phyloP scores from a whole-genome alignment of 106 monocot genomes.

The Narthecium ossifragum region DNA sequence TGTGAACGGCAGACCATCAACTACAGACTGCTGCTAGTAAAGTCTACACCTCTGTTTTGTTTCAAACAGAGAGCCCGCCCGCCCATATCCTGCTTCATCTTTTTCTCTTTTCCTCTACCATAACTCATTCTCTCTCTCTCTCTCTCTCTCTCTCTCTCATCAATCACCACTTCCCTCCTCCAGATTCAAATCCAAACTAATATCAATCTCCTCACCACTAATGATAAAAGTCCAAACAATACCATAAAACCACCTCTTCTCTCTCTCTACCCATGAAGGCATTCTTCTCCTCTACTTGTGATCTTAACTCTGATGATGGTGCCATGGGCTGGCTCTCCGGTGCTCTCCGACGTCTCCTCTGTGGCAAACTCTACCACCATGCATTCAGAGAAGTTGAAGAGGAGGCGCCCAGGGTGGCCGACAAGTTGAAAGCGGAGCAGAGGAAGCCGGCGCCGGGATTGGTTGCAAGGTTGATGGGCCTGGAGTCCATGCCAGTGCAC shows the following conservation, averaged over 20 bases:
- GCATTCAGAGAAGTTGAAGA: neutral
- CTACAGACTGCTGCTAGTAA: too few species aligned
- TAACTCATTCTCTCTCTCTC: neutral
- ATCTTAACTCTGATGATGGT: neutral
- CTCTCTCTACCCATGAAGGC: neutral
- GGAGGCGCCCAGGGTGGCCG: neutral
- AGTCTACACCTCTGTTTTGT: too few species aligned
- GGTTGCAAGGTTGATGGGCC: constrained; percentile 30
- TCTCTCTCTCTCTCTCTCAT: neutral
- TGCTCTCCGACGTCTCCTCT: constrained; percentile 17
- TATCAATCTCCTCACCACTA: neutral
- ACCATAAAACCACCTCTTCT: too few species aligned
- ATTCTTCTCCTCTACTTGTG: neutral
- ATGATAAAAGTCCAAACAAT: neutral
- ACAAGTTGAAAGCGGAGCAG: neutral
- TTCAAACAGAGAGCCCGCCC: neutral
- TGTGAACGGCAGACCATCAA: too few species aligned
- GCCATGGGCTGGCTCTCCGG: constrained; percentile 6
- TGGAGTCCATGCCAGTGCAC: constrained; percentile 14
- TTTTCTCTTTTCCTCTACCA: neutral
- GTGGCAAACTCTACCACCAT: neutral
- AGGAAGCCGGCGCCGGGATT: neutral
- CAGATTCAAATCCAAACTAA: neutral
- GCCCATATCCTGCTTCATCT: neutral
- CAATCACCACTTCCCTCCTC: neutral